Evolutionary conservation across 768 basidiomycete species (phyloP).

Genomic region (Rhodosporidiobolus odoratus): DNA sequence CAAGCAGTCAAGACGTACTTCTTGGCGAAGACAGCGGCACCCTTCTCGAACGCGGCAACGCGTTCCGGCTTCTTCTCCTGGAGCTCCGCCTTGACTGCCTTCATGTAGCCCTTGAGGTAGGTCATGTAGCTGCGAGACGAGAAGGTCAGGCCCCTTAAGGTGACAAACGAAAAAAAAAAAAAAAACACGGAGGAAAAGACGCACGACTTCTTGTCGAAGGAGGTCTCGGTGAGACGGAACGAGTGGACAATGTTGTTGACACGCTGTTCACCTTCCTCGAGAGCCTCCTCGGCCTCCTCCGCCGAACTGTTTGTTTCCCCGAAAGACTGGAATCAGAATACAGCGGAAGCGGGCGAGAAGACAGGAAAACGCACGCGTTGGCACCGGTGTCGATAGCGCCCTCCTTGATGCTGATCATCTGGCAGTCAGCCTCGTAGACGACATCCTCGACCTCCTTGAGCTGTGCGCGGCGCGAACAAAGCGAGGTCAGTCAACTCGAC

Average conservation of each 20-base stretch:
- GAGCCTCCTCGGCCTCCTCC: conserved; percentile 73
- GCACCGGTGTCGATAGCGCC: conserved; percentile 87
- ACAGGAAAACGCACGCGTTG: conserved; percentile 36
- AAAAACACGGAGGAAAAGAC: conserved; percentile 13
- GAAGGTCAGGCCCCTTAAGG: neutral
- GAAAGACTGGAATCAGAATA: neutral
- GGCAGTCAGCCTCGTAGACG: conserved; percentile 56
- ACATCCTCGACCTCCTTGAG: conserved; percentile 65
- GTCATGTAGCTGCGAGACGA: conserved; percentile 9
- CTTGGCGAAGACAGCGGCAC: conserved; percentile 70
- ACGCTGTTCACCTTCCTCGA: conserved; percentile 67
- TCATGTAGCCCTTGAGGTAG: conserved; percentile 76
- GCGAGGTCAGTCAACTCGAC: neutral
- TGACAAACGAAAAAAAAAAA: neutral
- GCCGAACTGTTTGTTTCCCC: conserved; percentile 57
- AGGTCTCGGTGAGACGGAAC: conserved; percentile 75
- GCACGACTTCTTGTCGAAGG: conserved; percentile 83
- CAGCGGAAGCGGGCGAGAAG: conserved; percentile 2
- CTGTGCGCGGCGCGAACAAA: conserved; percentile 2
- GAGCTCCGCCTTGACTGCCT: conserved; percentile 69
- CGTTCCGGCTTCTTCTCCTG: conserved; percentile 55
- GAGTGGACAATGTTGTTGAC: conserved; percentile 91
- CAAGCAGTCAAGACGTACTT: conserved; percentile 50
- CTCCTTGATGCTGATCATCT: conserved; percentile 43
- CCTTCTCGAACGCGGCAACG: conserved; percentile 73